Conservation (phyloP, 371 early-diverging fungal genomes). For the Encephalitozoon intestinalis region DNA sequence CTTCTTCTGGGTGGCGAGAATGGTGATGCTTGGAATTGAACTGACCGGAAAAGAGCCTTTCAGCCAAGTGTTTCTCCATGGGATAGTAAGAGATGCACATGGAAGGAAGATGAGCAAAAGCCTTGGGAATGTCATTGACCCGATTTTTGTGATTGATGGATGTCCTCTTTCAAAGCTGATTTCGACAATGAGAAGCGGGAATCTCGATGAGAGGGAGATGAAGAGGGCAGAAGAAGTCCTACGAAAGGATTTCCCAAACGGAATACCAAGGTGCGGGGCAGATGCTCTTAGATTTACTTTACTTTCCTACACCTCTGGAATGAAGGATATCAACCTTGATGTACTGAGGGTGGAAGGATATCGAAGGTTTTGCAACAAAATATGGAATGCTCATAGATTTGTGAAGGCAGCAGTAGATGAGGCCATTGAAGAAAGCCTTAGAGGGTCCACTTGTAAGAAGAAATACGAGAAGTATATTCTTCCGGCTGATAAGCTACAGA, state of each 20-base stretch:
- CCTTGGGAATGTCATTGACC: constrained; percentile 97
- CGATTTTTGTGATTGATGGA: constrained; percentile 92
- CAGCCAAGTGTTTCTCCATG: constrained; percentile 76
- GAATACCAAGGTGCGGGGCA: constrained; percentile 94
- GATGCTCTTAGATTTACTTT: constrained; percentile 95
- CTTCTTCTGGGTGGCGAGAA: constrained; percentile 99
- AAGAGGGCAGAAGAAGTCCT: constrained; percentile 66
- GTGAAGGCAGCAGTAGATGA: constrained; percentile 7
- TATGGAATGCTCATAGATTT: constrained; percentile 77
- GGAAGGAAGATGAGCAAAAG: constrained; percentile 98
- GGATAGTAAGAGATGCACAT: constrained; percentile 96
- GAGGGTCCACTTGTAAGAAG: neutral
- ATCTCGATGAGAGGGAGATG: constrained; percentile 82
- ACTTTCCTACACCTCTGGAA: constrained; percentile 73
- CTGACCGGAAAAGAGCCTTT: constrained; percentile 87
- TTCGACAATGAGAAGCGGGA: constrained; percentile 69
- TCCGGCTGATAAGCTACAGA: neutral
- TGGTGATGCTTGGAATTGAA: constrained; percentile 95
- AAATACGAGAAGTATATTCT: neutral
- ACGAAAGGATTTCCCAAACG: constrained; percentile 82
- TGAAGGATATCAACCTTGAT: constrained; percentile 89
- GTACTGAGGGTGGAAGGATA: constrained; percentile 89
- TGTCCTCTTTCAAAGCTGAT: constrained; percentile 69
- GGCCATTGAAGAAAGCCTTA: neutral
- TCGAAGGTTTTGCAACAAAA: constrained; percentile 97